These are phyloP conservation scores for Eremochloa ophiuroides DNA, from an alignment of 176 grass and related monocot genomes.

Conservation along the genomic window DNA sequence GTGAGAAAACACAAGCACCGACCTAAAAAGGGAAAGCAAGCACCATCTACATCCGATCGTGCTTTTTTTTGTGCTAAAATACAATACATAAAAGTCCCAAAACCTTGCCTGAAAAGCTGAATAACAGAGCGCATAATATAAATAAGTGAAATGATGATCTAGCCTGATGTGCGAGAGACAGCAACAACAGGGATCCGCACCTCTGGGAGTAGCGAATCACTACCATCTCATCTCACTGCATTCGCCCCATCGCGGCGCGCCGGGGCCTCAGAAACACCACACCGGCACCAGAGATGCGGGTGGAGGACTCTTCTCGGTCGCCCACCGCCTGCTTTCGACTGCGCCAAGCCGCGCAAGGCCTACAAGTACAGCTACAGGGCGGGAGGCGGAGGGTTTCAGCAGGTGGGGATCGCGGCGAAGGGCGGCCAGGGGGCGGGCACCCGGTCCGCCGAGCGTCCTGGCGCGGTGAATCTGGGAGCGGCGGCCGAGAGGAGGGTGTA, in stretches of 20 bases:
- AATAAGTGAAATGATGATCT: constrained; percentile 3
- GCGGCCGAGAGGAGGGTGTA: background rate
- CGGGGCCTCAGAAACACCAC: background rate
- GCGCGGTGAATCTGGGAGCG: constrained; percentile 7
- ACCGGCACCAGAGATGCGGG: background rate
- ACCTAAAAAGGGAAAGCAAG: background rate
- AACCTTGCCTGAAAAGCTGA: background rate
- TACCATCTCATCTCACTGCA: constrained; percentile 42
- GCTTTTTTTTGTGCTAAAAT: background rate
- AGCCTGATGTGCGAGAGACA: background rate
- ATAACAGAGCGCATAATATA: background rate
- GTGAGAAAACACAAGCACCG: background rate
- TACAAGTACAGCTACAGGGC: background rate
- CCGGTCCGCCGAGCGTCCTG: background rate
- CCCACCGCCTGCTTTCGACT: background rate
- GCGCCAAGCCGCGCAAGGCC: background rate
- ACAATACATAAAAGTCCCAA: background rate
- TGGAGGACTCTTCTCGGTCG: background rate
- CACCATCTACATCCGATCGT: background rate
- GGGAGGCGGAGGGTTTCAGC: background rate
- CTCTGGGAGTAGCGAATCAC: constrained; percentile 20
- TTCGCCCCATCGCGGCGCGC: background rate
- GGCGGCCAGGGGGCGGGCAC: background rate
- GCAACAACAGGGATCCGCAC: background rate
- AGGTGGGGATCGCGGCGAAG: background rate